Base-by-base conservation (phyloP, 805 yeast genomes). In the Lipomyces sp. region DNA sequence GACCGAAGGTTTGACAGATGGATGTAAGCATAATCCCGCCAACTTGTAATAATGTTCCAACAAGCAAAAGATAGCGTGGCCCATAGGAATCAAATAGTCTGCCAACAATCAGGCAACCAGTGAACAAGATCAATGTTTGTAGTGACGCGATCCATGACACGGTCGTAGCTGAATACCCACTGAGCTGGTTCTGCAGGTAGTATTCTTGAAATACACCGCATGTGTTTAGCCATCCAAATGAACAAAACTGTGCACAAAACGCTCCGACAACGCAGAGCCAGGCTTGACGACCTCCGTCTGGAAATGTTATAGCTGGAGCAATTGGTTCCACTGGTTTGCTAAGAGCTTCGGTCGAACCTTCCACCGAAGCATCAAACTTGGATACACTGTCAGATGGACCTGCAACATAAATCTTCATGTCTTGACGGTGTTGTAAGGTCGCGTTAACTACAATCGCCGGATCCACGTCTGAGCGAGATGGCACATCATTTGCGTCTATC, bases 251-350 rank as follows among this genome's bases (percentile, higher is more conserved):
- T 2, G 90, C 90, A 34, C 85, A 75, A 70, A 85, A 85, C 0
- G 87, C 82, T 1, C 89, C 89, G 11, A 84, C 62, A 1, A 84
- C 75, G 0, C 86, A 85, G 4, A 83, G 80, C 75, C 87, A 78
- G 79, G 89, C 88, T n/a, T 82, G 82, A 57, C 71, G 74, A 1
- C 89, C 86, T 1, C 86, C 84, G 55, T 87, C 89, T 4, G 85
- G 86, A 57, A 71, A 77, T 1, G 56, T 45, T 18, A 64, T 29
- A 13, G n/a, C 63, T 1, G 57, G 45, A 10, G 54, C 18, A 13
- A 13, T 37, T 3, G 37, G 8, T 29, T 45, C 62, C 6, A n/a
- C 57, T 30, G 15, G 24, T n/a, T 15, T 6, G 24, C 7, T 24
- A 15, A n/a, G 48, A 42, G 48, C n/a, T 24, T 42, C 48, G 24